phyloP scores from a whole-genome alignment of 768 basidiomycete species.

The Calocera cornea region DNA sequence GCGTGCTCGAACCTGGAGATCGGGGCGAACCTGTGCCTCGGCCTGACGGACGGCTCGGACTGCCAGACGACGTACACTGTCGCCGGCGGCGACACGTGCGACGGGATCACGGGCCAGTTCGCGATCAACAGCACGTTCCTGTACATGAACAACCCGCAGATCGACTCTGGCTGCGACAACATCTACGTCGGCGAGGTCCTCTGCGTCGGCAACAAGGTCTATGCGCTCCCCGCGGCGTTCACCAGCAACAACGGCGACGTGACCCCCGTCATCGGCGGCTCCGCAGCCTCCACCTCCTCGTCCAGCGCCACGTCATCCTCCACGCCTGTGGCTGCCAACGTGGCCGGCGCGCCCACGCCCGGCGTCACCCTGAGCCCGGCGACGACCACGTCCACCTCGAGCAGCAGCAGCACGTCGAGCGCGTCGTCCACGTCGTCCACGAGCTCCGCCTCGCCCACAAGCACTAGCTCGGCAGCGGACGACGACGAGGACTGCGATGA shows the following conservation, averaged over 20 bases:
- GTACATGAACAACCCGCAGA: slow-evolving; percentile 60
- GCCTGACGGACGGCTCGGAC: slow-evolving; percentile 38
- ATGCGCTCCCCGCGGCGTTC: slow-evolving; percentile 32
- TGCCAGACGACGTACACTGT: slow-evolving; percentile 51
- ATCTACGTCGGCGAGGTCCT: slow-evolving; percentile 67
- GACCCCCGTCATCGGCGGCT: slow-evolving; percentile 9
- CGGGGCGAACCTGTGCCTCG: slow-evolving; percentile 52
- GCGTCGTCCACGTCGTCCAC: slow-evolving; percentile 8
- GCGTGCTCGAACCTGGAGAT: slow-evolving; percentile 46
- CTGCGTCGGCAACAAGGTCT: slow-evolving; percentile 33
- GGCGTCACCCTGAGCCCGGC: slow-evolving; percentile 15
- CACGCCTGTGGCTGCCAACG: slow-evolving; percentile 9
- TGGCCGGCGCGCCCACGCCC: background rate
- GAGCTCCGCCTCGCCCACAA: slow-evolving; percentile 17
- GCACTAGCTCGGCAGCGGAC: slow-evolving; percentile 6
- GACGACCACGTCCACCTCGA: slow-evolving; percentile 25
- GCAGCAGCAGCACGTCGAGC: slow-evolving; percentile 23
- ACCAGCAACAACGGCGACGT: slow-evolving; percentile 13
- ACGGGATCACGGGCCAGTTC: slow-evolving; percentile 28
- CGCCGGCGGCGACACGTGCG: slow-evolving; percentile 42
- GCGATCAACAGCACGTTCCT: slow-evolving; percentile 43
- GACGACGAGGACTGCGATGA: slow-evolving; percentile 14
- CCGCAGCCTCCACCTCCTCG: slow-evolving; percentile 12
- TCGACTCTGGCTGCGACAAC: slow-evolving; percentile 38
- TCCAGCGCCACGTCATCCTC: slow-evolving; percentile 15